Evolutionary conservation across 2,329 filamentous ascomycete genomes (phyloP).

Genomic region (Fusarium praegraminearum): DNA sequence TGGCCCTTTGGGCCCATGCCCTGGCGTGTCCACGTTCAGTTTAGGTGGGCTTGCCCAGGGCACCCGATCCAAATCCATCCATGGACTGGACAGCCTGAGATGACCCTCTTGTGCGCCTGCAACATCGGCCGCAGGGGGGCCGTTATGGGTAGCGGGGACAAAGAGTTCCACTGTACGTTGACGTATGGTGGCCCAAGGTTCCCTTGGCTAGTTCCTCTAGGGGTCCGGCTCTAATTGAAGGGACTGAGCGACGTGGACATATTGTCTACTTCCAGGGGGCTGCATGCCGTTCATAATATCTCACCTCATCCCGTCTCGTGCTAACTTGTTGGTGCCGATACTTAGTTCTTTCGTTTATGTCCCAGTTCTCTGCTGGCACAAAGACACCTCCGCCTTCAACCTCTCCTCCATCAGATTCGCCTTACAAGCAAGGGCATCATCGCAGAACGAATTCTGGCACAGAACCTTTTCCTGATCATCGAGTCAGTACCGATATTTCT

Average conservation of each 20-base stretch:
- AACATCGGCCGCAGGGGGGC: slow-evolving; percentile 33
- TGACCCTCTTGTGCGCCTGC: slow-evolving; percentile 15
- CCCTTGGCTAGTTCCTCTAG: slow-evolving; percentile 33
- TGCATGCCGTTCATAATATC: slow-evolving; percentile 44
- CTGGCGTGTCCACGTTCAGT: slow-evolving; percentile 16
- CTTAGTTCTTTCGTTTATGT: slow-evolving; percentile 89
- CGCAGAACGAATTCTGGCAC: slow-evolving; percentile 48
- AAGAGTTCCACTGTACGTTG: slow-evolving; percentile 31
- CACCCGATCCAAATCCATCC: slow-evolving; percentile 3
- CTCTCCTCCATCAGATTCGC: slow-evolving; percentile 57
- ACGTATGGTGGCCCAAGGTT: slow-evolving; percentile 27
- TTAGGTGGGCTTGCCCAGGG: slow-evolving; percentile 18
- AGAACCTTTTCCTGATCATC: slow-evolving; percentile 54
- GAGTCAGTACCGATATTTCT: slow-evolving; percentile 51
- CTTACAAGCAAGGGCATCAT: slow-evolving; percentile 48
- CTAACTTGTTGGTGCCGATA: slow-evolving; percentile 43
- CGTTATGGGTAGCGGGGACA: slow-evolving; percentile 32
- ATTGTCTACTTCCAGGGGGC: slow-evolving; percentile 24
- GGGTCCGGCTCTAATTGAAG: slow-evolving; percentile 33
- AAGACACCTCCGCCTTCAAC: slow-evolving; percentile 60
- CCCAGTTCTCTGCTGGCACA: slow-evolving; percentile 73
- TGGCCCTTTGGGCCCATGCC: slow-evolving; percentile 19
- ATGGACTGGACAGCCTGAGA: slow-evolving; percentile 19
- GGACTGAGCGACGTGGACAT: slow-evolving; percentile 17
- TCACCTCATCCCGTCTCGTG: slow-evolving; percentile 39